Evolutionary conservation across 768 basidiomycete genomes (phyloP).

Genomic region (Tulasnella sp.): DNA sequence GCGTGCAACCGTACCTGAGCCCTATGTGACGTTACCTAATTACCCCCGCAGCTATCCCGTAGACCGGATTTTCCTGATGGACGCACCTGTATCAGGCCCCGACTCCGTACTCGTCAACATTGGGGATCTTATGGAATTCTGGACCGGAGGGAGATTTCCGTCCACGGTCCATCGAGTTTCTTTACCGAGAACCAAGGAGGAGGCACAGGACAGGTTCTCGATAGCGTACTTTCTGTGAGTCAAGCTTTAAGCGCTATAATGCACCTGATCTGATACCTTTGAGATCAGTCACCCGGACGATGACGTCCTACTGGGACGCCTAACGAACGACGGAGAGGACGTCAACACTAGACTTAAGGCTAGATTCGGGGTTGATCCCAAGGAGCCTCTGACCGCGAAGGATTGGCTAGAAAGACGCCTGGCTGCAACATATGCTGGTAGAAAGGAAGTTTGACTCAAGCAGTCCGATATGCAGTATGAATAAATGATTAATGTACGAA

Average conservation of each 20-base stretch:
- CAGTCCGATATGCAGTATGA: no score
- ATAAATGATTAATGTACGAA: no score
- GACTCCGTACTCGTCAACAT: constrained; percentile 8
- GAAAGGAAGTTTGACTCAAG: no score
- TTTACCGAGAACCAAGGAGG: constrained; percentile 15
- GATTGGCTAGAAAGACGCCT: constrained; percentile 14
- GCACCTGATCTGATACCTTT: neutral
- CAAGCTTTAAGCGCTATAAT: no score
- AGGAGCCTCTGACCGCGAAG: constrained; percentile 13
- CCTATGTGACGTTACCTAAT: no score
- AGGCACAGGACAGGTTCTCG: constrained; percentile 16
- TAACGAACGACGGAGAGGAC: neutral
- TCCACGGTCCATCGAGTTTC: constrained; percentile 20
- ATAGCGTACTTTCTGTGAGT: constrained; percentile 20
- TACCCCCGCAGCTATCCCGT: no score
- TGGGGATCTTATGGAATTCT: constrained; percentile 11
- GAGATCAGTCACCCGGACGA: constrained; percentile 17
- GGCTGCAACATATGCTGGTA: constrained; percentile 5
- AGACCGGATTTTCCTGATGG: no score
- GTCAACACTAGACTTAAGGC: neutral
- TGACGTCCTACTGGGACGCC: constrained; percentile 9
- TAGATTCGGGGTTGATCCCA: constrained; percentile 13
- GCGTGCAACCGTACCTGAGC: neutral
- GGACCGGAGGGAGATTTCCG: constrained; percentile 16
- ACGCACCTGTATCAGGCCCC: constrained; percentile 15